A percentile compares a stretch with the other conserved stretches of the same genome.
Conservation (phyloP, 345 rosid genomes). For the Melaleuca quinquenervia region DNA sequence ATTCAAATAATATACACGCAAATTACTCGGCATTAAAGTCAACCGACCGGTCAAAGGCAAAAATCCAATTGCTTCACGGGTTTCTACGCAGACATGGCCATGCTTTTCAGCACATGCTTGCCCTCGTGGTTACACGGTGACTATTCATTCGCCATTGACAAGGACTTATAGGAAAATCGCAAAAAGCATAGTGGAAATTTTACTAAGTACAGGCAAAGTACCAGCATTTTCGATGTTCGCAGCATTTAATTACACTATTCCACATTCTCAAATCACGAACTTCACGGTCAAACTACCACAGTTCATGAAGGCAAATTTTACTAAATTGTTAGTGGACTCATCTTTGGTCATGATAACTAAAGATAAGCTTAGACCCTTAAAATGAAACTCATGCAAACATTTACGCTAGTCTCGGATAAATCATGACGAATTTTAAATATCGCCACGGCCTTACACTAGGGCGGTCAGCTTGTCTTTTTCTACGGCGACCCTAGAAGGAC, state of each 20-base stretch:
- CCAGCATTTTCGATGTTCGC: fast-evolving
- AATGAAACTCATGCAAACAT: neutral
- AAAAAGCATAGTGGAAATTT: fast-evolving
- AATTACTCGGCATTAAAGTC: neutral
- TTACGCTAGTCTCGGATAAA: neutral
- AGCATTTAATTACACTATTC: too few relatives aligned
- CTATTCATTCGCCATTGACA: neutral
- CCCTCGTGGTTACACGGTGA: neutral
- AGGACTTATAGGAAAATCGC: too few relatives aligned
- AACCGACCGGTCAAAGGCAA: fast-evolving
- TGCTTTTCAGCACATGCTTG: neutral
- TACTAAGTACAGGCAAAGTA: neutral
- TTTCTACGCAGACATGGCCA: neutral
- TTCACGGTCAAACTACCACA: neutral
- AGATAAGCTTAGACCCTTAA: neutral
- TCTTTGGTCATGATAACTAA: neutral
- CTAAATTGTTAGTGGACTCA: neutral
- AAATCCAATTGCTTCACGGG: neutral
- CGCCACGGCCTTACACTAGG: neutral
- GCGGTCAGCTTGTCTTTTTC: neutral
- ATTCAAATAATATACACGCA: neutral
- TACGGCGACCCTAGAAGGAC: neutral
- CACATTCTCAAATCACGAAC: too few relatives aligned
- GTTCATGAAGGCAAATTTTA: neutral
- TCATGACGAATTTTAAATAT: neutral